A percentile compares a stretch with the other conserved stretches of the same genome.
Conservation (phyloP, 495 filamentous ascomycete genomes). For the Tuber indicum region DNA sequence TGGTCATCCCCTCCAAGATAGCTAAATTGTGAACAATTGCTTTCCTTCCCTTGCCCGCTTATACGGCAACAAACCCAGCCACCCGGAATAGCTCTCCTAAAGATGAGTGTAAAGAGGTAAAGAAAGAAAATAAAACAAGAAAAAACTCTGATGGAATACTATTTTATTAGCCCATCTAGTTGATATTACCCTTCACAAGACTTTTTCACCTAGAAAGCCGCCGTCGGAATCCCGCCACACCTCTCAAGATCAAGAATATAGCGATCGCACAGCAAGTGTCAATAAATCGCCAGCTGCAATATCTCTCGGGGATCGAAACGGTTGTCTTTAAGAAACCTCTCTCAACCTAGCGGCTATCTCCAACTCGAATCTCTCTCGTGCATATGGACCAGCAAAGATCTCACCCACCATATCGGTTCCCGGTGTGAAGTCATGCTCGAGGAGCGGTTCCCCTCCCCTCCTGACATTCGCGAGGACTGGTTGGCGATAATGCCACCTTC, state of each 20-base stretch:
- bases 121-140: neutral
- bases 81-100: neutral
- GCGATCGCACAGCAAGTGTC: neutral
- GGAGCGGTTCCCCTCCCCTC: neutral
- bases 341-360: conserved; percentile 24
- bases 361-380: no score
- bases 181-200: neutral
- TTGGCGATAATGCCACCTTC: conserved; percentile 40
- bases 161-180: neutral
- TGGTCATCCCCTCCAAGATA: no score
- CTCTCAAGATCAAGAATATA: neutral
- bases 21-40: no score
- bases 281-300: neutral
- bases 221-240: neutral
- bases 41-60: neutral
- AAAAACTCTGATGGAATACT: neutral
- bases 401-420: conserved; percentile 36
- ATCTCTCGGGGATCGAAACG: neutral
- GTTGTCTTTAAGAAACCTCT: neutral
- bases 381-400: conserved; percentile 27
- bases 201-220: neutral
- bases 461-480: conserved; percentile 40
- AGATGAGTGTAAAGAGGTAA: neutral
- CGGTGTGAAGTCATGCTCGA: conserved; percentile 41
- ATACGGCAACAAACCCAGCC: neutral